Evolutionary conservation across 768 basidiomycete species (phyloP).

Genomic region (Chalciporus chontae): DNA sequence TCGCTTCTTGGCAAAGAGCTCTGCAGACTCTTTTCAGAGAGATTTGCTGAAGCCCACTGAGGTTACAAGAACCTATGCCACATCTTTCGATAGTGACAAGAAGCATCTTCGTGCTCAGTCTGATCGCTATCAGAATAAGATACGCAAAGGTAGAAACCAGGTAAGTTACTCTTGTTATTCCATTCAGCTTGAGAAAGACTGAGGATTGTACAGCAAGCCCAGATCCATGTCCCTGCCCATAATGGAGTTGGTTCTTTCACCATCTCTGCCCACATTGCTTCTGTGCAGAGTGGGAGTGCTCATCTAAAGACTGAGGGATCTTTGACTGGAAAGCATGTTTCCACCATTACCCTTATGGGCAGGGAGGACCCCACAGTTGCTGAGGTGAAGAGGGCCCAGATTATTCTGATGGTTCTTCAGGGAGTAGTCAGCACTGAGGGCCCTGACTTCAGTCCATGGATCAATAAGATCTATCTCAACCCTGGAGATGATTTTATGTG

Average conservation of each 20-base stretch:
- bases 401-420: conserved; percentile 36
- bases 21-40: conserved; percentile 22
- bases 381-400: conserved; percentile 39
- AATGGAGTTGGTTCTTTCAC: conserved; percentile 20
- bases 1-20: conserved; percentile 26
- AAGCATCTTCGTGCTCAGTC: conserved; percentile 16
- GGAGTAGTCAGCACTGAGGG: conserved; percentile 25
- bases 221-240: conserved; percentile 21
- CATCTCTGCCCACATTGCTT: conserved; percentile 18
- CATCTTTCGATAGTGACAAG: conserved; percentile 11
- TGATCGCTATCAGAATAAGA: conserved; percentile 29
- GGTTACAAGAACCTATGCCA: conserved; percentile 19
- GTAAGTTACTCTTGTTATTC: conserved; percentile 24
- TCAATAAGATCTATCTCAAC: conserved; percentile 33
- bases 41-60: conserved; percentile 26
- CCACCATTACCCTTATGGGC: conserved; percentile 47
- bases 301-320: conserved; percentile 18
- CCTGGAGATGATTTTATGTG: conserved; percentile 30
- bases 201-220: conserved; percentile 12
- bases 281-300: conserved; percentile 16
- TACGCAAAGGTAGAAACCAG: conserved; percentile 34
- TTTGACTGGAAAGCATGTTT: conserved; percentile 30
- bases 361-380: conserved; percentile 56
- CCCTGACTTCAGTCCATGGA: conserved; percentile 35
- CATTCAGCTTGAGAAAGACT: not conserved